phyloP scores from a whole-genome alignment of 768 basidiomycete genomes.

The Boletellus ananas region DNA sequence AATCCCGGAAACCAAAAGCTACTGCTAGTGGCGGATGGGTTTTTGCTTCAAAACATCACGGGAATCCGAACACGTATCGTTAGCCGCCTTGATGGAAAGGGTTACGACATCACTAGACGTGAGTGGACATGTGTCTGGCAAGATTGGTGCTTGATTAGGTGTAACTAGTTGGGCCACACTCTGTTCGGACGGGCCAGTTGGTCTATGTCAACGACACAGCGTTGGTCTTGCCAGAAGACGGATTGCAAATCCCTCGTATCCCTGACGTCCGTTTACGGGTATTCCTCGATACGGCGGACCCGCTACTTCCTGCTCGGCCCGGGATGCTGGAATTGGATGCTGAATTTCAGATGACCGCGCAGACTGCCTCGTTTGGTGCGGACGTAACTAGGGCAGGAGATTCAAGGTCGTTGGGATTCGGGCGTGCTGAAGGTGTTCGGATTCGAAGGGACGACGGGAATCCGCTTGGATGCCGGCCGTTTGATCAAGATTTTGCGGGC shows the following conservation, averaged over 20 bases:
- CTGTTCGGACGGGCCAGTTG: slow-evolving; percentile 72
- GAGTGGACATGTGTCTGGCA: slow-evolving; percentile 24
- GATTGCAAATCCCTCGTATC: slow-evolving; percentile 10
- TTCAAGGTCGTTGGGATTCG: slow-evolving; percentile 40
- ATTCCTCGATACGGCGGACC: slow-evolving; percentile 51
- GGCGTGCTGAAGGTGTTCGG: slow-evolving; percentile 49
- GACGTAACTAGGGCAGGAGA: slow-evolving; percentile 41
- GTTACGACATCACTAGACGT: slow-evolving; percentile 86
- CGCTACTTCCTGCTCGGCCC: slow-evolving; percentile 39
- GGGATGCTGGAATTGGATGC: slow-evolving; percentile 36
- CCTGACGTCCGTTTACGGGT: slow-evolving; percentile 57
- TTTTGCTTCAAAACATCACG: slow-evolving; percentile 68
- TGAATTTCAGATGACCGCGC: slow-evolving; percentile 53
- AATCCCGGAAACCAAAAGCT: slow-evolving; percentile 69
- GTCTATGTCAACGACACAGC: slow-evolving; percentile 76
- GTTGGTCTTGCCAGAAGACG: slow-evolving; percentile 36
- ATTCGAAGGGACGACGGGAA: slow-evolving; percentile 54
- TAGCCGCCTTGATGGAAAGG: slow-evolving; percentile 74
- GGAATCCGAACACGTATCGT: slow-evolving; percentile 79
- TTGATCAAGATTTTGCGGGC: slow-evolving; percentile 43
- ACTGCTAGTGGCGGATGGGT: slow-evolving; percentile 59
- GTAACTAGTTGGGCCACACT: slow-evolving; percentile 70
- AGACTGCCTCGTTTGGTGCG: slow-evolving; percentile 69
- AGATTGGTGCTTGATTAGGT: slow-evolving; percentile 4
- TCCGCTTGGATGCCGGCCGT: slow-evolving; percentile 56